A percentile compares a stretch with the other conserved stretches of the same genome.
Conservation (phyloP, 1,284 basidiomycete genomes). For the Phylloboletellus chloephorus region DNA sequence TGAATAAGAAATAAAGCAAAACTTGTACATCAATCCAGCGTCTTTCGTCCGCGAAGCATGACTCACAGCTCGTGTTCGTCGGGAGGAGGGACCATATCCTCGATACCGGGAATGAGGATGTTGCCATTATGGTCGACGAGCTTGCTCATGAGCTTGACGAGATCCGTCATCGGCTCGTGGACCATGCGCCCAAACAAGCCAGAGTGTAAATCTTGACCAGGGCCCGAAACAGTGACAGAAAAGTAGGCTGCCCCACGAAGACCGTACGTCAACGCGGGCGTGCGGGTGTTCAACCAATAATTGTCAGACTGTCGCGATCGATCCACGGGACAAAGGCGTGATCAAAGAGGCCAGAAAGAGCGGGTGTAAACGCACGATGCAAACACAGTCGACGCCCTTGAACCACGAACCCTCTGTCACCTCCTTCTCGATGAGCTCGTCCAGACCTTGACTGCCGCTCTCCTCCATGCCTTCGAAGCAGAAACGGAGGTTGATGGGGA, state of each 20-base stretch:
- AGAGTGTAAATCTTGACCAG: conserved; percentile 88
- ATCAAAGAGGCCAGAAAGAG: background rate
- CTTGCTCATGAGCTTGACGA: conserved; percentile 75
- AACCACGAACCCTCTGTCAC: conserved; percentile 77
- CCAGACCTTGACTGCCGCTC: conserved; percentile 88
- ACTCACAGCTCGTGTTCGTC: conserved; percentile 71
- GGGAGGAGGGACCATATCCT: conserved; percentile 79
- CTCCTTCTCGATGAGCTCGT: conserved; percentile 84
- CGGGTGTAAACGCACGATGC: conserved; percentile 71
- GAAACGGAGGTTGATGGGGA: conserved; percentile 93
- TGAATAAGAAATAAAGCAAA: too few relatives aligned
- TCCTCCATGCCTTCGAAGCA: conserved; percentile 99
- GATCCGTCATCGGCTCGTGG: conserved; percentile 86
- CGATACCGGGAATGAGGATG: conserved; percentile 89
- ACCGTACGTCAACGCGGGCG: conserved; percentile 72
- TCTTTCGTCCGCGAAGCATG: background rate
- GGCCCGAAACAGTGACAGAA: conserved; percentile 80
- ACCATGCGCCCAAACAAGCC: conserved; percentile 86
- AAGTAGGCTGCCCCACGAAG: conserved; percentile 89
- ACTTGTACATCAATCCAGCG: too few relatives aligned
- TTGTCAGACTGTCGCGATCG: conserved; percentile 78
- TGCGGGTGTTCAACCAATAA: conserved; percentile 80
- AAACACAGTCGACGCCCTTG: conserved; percentile 88
- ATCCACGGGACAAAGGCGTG: conserved; percentile 40
- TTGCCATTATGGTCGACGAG: conserved; percentile 81